Percentiles rank a stretch among this genome's conserved stretches.
Evolutionary conservation across 352 stramenopile species (phyloP).

Genomic region (Saprolegnia parasitica): DNA sequence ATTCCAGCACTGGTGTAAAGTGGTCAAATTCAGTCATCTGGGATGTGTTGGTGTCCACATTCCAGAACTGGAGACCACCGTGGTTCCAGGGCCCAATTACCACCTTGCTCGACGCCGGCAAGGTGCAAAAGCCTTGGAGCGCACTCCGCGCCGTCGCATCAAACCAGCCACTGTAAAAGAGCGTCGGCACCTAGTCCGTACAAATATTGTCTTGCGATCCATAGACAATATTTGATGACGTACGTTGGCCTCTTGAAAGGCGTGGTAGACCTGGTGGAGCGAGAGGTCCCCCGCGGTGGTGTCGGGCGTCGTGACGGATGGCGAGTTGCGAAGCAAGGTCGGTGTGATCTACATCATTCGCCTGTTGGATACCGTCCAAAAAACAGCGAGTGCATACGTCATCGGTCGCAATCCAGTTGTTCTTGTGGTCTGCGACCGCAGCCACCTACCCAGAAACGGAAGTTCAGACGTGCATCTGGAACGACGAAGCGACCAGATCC

Average conservation of each 20-base stretch:
- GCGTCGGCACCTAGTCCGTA: constrained; percentile 11
- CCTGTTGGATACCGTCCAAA: not conserved
- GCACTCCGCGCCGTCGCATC: constrained; percentile 15
- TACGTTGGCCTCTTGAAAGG: constrained; percentile 5
- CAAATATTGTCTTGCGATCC: not conserved
- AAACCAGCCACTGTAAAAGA: constrained; percentile 23
- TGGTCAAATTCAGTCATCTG: constrained; percentile 11
- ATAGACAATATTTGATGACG: too few relatives aligned
- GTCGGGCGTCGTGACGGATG: not conserved
- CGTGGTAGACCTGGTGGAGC: constrained; percentile 1
- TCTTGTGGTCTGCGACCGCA: not conserved
- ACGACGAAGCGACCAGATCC: not conserved
- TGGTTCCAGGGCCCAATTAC: constrained; percentile 24
- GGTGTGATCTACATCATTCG: constrained; percentile 13
- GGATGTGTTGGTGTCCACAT: not conserved
- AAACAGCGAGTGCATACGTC: not conserved
- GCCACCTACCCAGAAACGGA: not conserved
- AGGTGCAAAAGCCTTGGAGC: constrained; percentile 1
- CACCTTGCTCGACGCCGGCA: constrained; percentile 13
- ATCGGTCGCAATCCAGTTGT: constrained; percentile 11
- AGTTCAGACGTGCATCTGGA: not conserved
- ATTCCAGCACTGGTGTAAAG: not conserved
- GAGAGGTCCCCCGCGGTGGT: constrained; percentile 12
- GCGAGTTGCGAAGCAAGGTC: not conserved
- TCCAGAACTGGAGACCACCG: constrained; percentile 13